phyloP scores from a whole-genome alignment of 1,139 yeast genomes.

The Suhomyces ambrosiae region DNA sequence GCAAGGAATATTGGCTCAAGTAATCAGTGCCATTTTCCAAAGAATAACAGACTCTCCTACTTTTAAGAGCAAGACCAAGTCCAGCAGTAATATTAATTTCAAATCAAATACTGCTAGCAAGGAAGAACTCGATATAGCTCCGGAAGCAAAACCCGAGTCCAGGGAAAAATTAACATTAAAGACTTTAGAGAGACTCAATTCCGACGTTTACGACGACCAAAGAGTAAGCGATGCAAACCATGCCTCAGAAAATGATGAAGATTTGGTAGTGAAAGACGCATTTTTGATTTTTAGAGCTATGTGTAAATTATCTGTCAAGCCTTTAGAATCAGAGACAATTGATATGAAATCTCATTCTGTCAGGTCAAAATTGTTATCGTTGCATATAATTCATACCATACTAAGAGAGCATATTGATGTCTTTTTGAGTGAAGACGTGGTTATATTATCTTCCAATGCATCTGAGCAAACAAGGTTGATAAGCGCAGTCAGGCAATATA shows the following conservation, averaged over 20 bases:
- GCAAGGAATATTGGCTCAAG: slow-evolving; percentile 92
- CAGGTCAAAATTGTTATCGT: slow-evolving; percentile 83
- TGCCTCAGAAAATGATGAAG: slow-evolving; percentile 56
- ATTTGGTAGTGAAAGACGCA: slow-evolving; percentile 82
- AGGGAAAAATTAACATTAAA: slow-evolving; percentile 54
- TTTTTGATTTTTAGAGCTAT: slow-evolving; percentile 89
- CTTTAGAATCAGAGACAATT: slow-evolving; percentile 65
- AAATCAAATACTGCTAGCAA: slow-evolving; percentile 23
- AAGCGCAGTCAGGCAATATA: slow-evolving; percentile 80
- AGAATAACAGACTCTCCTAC: slow-evolving; percentile 51
- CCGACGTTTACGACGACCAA: slow-evolving; percentile 52
- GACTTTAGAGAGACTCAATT: slow-evolving; percentile 56
- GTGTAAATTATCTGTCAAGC: slow-evolving; percentile 88
- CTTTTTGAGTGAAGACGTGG: slow-evolving; percentile 67
- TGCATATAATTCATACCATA: slow-evolving; percentile 85
- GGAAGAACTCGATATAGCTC: slow-evolving; percentile 19
- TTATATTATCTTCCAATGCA: slow-evolving; percentile 57
- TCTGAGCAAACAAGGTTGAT: slow-evolving; percentile 67
- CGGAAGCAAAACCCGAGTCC: slow-evolving; percentile 5
- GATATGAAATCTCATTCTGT: slow-evolving; percentile 93
- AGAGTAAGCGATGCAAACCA: slow-evolving; percentile 51
- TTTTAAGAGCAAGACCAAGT: slow-evolving; percentile 19
- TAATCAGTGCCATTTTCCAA: slow-evolving; percentile 82
- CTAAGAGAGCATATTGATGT: slow-evolving; percentile 83
- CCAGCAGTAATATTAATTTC: slow-evolving; percentile 25